Conservation (phyloP, 352 stramenopile genomes). For the Albugo candida region DNA sequence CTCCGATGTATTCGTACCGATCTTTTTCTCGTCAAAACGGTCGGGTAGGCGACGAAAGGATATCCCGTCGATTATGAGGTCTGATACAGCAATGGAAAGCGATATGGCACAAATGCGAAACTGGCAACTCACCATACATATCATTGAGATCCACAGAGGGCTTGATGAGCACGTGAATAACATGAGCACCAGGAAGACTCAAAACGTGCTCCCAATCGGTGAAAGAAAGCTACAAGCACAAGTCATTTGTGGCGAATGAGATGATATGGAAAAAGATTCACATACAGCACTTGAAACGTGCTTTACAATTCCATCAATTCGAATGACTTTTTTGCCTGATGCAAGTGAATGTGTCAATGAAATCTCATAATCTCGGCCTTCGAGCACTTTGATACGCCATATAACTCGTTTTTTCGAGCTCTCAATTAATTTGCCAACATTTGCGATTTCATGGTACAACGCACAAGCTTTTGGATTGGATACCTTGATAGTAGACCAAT, state of each 20-base stretch:
- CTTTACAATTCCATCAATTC: slow-evolving; percentile 60
- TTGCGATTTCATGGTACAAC: slow-evolving; percentile 62
- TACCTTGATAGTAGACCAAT: slow-evolving; percentile 50
- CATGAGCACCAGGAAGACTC: slow-evolving; percentile 55
- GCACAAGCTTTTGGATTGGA: slow-evolving; percentile 44
- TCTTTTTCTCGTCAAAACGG: slow-evolving; percentile 18
- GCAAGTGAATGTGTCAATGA: slow-evolving; percentile 63
- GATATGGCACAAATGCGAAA: neutral
- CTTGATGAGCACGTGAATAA: slow-evolving; percentile 73
- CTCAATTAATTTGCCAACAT: slow-evolving; percentile 70
- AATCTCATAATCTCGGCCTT: slow-evolving; percentile 68
- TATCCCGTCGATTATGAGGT: slow-evolving; percentile 61
- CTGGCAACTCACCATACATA: slow-evolving; percentile 46
- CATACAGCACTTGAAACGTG: slow-evolving; percentile 53
- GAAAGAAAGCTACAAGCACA: slow-evolving; percentile 31
- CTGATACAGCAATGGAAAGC: slow-evolving; percentile 9
- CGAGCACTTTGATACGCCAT: slow-evolving; percentile 64
- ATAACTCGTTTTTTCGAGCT: slow-evolving; percentile 71
- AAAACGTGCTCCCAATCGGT: slow-evolving; percentile 76
- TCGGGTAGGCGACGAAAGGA: slow-evolving; percentile 63
- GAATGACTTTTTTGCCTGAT: slow-evolving; percentile 62
- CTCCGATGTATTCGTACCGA: slow-evolving; percentile 7
- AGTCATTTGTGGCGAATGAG: neutral
- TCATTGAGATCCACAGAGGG: slow-evolving; percentile 70
- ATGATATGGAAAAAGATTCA: neutral